Percentiles rank a stretch among this genome's conserved stretches.
Conservation (phyloP, 805 yeast genomes). For the Hanseniaspora hatyaiensis region DNA sequence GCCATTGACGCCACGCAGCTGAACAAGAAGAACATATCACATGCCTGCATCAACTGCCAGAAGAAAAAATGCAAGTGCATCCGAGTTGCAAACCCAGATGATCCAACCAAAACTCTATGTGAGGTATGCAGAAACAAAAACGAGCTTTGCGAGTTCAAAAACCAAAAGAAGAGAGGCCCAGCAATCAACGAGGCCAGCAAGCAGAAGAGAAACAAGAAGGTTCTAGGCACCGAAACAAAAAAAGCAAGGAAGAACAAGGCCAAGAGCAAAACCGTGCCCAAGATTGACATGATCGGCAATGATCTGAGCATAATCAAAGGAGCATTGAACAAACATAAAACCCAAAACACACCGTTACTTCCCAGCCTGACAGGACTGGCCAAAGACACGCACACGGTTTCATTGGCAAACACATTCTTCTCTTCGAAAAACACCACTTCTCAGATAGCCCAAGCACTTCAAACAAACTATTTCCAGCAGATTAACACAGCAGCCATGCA, state of each 20-base stretch:
- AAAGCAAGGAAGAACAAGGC: background rate
- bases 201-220: background rate
- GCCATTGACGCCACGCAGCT: no score
- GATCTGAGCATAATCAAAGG: conserved; percentile 1
- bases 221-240: background rate
- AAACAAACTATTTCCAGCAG: background rate
- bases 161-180: conserved; percentile 12
- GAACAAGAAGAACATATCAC: conserved; percentile 1
- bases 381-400: background rate
- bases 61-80: conserved; percentile 13
- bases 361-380: background rate
- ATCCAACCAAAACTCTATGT: background rate
- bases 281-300: background rate
- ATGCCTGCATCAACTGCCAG: conserved; percentile 12
- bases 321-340: background rate
- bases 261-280: background rate
- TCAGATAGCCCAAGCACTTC: background rate
- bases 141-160: background rate
- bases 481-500: background rate
- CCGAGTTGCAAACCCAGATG: background rate
- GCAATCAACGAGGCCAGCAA: background rate
- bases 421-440: background rate
- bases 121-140: conserved; percentile 1
- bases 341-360: background rate
- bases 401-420: background rate